phyloP scores from a whole-genome alignment of 2,329 filamentous ascomycete genomes.

The Colletotrichum sp. region DNA sequence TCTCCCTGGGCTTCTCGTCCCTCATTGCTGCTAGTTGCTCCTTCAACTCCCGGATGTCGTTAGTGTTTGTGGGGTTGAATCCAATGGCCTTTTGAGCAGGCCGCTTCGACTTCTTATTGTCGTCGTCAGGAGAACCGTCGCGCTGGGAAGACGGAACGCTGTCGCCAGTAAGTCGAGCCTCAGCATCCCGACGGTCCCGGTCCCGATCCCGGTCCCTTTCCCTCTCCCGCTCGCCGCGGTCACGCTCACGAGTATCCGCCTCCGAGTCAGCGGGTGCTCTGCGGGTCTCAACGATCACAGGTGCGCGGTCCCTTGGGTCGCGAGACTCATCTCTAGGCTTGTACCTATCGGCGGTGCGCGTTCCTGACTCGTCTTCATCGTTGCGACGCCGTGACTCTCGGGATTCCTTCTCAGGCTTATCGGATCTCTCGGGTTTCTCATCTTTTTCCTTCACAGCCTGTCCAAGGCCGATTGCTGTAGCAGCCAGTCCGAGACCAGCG shows the following conservation, averaged over 20 bases:
- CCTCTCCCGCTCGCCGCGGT: conserved; percentile 16
- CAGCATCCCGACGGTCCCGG: conserved; percentile 41
- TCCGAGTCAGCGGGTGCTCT: conserved; percentile 17
- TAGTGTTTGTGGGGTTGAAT: conserved; percentile 60
- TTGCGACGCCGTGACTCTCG: conserved; percentile 20
- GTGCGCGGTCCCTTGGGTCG: conserved; percentile 18
- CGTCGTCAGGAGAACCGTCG: conserved; percentile 48
- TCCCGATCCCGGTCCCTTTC: conserved; percentile 25
- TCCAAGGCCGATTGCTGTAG: conserved; percentile 51
- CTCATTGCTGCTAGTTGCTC: conserved; percentile 53
- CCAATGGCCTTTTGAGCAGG: conserved; percentile 41
- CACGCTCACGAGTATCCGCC: conserved; percentile 24
- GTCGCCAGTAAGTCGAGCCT: conserved; percentile 42
- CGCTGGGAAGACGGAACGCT: conserved; percentile 30
- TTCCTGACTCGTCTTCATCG: conserved; percentile 19
- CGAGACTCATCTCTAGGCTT: conserved; percentile 29
- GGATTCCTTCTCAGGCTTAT: conserved; percentile 10
- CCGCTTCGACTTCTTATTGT: conserved; percentile 42
- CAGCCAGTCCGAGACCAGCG: conserved; percentile 52
- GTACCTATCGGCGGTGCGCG: conserved; percentile 31
- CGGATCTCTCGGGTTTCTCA: conserved; percentile 32
- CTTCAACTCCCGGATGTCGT: conserved; percentile 54
- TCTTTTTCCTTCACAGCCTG: conserved; percentile 42
- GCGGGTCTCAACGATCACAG: conserved; percentile 25
- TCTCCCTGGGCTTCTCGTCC: conserved; percentile 6